Base-by-base conservation (phyloP, 345 rosid species). In the Sisymbrium altissimum region DNA sequence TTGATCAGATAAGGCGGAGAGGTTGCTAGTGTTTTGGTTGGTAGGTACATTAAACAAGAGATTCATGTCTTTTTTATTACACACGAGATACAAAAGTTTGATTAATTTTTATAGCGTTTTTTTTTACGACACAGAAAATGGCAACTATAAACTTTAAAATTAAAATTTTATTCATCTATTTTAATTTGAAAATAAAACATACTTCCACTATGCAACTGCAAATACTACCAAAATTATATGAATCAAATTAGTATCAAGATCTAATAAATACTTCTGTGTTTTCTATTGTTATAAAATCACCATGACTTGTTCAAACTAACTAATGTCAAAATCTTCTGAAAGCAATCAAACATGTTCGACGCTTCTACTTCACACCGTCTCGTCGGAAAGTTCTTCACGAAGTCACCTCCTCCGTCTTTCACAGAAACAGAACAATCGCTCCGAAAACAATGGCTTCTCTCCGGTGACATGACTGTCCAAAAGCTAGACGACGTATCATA, bases 321-420 rank as follows among this genome's bases (percentile, higher is more conserved):
- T 29, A 36, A 41, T 8, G 14, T 55, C 21, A 29, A 40, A 32
- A n/a, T 43, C 25, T 21, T 13, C 4, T 3, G 17, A 23, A 35
- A 35, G 25, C 9, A 44, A n/a, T n/a, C n/a, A n/a, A 45, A 44
- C 66, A 58, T 57, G 74, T 14, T 13, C 36, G 19, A 66, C 11
- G 41, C 41, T 49, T 72, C 69, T 63, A 40, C 53, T 14, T 38
- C 50, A n/a, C 59, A 71, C 15, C 11, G 17, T 30, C 70, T 72
- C 45, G 63, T 53, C 35, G 76, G 70, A 8, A 72, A 63, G 25
- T 75, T 67, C 68, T 67, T 75, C 54, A 58, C 78, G 0, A 14
- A 9, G 7, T 58, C 60, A 48, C 38, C 53, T 57, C 78, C 33
- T 0, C 78, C 72, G 6, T 66, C 72, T n/a, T 12, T 57, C 3